Conservation (phyloP, 2,329 filamentous ascomycete species). For the Alternaria sp. region DNA sequence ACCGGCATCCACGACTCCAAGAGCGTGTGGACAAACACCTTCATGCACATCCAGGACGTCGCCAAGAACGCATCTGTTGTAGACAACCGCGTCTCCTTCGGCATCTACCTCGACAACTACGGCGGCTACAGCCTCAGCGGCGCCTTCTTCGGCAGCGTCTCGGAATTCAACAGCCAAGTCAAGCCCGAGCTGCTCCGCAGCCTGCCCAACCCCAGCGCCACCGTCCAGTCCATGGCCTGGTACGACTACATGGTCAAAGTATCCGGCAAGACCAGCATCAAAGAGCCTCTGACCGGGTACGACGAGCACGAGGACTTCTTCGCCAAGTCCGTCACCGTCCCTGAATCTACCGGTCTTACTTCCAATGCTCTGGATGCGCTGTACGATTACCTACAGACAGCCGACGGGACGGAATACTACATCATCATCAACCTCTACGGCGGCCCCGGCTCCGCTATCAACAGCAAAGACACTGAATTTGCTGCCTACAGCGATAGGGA, state of each 20-base stretch:
- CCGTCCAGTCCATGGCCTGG: constrained; percentile 40
- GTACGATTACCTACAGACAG: constrained; percentile 41
- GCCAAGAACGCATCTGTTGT: constrained; percentile 50
- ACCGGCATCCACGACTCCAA: constrained; percentile 35
- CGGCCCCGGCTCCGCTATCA: constrained; percentile 46
- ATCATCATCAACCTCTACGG: constrained; percentile 51
- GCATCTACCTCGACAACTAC: constrained; percentile 50
- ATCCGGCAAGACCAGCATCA: constrained; percentile 36
- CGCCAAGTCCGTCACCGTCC: constrained; percentile 51
- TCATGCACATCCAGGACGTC: constrained; percentile 52
- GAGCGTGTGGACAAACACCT: constrained; percentile 45
- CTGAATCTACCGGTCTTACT: constrained; percentile 42
- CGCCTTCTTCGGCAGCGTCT: constrained; percentile 49
- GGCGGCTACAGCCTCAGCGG: constrained; percentile 47
- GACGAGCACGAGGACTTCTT: constrained; percentile 50
- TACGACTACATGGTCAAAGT: constrained; percentile 54
- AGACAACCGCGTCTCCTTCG: constrained; percentile 51
- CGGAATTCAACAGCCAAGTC: constrained; percentile 49
- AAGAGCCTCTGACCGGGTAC: constrained; percentile 42
- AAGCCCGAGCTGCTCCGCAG: constrained; percentile 49
- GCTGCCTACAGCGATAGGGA: constrained; percentile 47
- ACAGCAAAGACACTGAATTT: constrained; percentile 41
- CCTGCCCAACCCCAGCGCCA: constrained; percentile 36
- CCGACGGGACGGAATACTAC: constrained; percentile 35
- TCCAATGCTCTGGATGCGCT: constrained; percentile 33